Conservation (phyloP, 1,139 yeast species). For the Blastobotrys arbuscula region DNA sequence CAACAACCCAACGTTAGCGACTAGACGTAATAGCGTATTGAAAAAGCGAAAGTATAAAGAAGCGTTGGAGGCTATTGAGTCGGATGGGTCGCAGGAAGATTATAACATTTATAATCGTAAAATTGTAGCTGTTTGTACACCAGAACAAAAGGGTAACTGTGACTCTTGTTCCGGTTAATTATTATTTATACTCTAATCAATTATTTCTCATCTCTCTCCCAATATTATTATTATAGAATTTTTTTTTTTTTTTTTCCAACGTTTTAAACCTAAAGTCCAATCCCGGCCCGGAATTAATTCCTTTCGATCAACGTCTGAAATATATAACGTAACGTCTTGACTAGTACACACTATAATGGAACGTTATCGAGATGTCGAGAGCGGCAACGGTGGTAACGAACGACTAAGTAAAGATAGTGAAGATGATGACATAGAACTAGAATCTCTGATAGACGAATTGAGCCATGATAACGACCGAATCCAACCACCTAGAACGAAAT, state of each 20-base stretch:
- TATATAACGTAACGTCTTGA: too few relatives aligned
- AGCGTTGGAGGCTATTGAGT: constrained; percentile 1
- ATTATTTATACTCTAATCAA: too few relatives aligned
- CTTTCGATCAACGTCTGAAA: too few relatives aligned
- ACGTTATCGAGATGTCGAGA: constrained; percentile 2
- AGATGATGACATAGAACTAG: constrained; percentile 8
- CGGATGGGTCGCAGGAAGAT: neutral
- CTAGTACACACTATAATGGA: neutral
- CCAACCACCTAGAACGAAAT: neutral
- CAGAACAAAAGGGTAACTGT: constrained; percentile 2
- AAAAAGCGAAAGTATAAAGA: constrained; percentile 5
- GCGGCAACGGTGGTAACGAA: neutral
- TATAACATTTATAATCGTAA: neutral
- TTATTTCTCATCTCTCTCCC: too few relatives aligned
- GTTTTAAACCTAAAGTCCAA: too few relatives aligned
- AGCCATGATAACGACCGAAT: neutral
- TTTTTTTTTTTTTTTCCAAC: too few relatives aligned
- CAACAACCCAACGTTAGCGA: neutral
- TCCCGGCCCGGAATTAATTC: too few relatives aligned
- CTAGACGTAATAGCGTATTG: neutral
- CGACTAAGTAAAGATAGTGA: neutral
- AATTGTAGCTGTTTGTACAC: constrained; percentile 6
- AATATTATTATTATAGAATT: too few relatives aligned
- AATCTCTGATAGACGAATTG: constrained; percentile 4
- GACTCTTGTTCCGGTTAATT: constrained; percentile 11